phyloP scores from a whole-genome alignment of 2,329 filamentous ascomycete species.

The Fusarium acutatum region DNA sequence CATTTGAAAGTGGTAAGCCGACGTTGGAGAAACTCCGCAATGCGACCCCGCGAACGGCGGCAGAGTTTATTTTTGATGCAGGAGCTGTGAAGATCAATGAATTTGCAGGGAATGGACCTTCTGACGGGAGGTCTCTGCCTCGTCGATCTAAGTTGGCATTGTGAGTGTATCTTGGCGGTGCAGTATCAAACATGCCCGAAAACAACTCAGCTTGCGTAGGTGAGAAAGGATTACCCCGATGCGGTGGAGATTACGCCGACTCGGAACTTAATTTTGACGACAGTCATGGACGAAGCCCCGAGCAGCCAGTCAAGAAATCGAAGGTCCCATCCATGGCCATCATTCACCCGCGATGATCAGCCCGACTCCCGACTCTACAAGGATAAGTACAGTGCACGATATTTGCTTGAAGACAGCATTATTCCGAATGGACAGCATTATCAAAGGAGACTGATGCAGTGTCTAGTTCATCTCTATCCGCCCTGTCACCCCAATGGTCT shows the following conservation, averaged over 20 bases:
- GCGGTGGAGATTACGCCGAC: background rate
- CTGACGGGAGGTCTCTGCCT: fast-evolving
- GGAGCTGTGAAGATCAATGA: background rate
- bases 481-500: too few relatives aligned
- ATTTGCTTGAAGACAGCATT: background rate
- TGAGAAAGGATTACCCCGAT: background rate
- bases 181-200: background rate
- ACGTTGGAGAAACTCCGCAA: background rate
- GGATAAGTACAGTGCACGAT: fast-evolving
- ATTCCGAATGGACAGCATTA: fast-evolving
- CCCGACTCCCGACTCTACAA: background rate
- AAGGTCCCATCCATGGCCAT: background rate
- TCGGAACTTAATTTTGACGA: background rate
- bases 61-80: background rate
- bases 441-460: fast-evolving
- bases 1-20: background rate
- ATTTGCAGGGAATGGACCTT: background rate
- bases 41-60: background rate
- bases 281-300: background rate
- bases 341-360: background rate
- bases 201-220: background rate
- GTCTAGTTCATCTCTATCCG: too few relatives aligned
- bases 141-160: background rate
- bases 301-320: too few relatives aligned
- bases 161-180: background rate